Base-by-base conservation (phyloP, 1,139 yeast species). In the Debaryomyces fabryi region DNA sequence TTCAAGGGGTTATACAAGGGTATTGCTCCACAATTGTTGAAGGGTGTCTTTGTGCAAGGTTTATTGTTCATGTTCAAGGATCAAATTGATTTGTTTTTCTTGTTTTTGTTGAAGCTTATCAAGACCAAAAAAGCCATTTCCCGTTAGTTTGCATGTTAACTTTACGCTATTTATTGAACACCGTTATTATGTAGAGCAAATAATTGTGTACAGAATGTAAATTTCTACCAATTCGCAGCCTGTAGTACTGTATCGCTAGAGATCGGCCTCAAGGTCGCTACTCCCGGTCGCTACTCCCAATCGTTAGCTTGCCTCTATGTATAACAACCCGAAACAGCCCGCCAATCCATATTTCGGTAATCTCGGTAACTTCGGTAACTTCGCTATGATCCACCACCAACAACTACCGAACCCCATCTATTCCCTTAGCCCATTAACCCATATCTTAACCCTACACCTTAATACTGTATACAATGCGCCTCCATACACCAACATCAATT, bases 1-100 rank as follows among this genome's bases (percentile, higher is more conserved):
- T 55, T 74, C 54, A 58, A 50, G 21, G 76, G 76, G 0, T 68
- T 86, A 50, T 89, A 90, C 81, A 88, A 86, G 72, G 96, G 96
- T 6, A 64, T 89, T 41, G 81, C 84, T 7, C 96, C 96, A 6
- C 96, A 89, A 65, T 76, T 89, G 55, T 67, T 85, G 38, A 89
- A 89, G 72, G 96, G 96, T 2, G 87, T 89, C 4, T 68, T 89
- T 48, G 96, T 89, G 4, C 96, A 89, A 67, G 96, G 96, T 0
- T 74, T 89, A 53, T 74, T 90, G 58, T 87, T 90, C 60, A 87
- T 87, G 86, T 86, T 86, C 67, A 87, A 85, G 67, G 96, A 88
- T 58, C 91, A 83, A 63, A 65, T 82, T 48, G 79, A 82, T 64
- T 51, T 78, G 49, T 54, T 75, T 15, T 77, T 79, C 51, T 61